Evolutionary conservation across 305 asterid genomes (phyloP).

Genomic region (Solanum aculeatissimum): DNA sequence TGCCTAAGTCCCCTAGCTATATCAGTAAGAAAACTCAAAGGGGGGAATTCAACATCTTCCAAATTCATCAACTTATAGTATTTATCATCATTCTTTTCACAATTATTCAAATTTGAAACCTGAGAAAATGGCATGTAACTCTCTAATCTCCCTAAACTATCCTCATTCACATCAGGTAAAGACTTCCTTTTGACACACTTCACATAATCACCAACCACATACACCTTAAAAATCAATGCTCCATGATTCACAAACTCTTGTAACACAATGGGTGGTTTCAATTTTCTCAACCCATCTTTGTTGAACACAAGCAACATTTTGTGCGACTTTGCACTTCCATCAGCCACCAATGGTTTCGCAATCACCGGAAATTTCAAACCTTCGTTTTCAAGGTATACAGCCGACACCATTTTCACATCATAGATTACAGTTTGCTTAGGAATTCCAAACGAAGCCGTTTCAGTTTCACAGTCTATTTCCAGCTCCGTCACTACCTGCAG

Average conservation of each 20-base stretch:
- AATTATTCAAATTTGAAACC: constrained; percentile 43
- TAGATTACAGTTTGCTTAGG: constrained; percentile 52
- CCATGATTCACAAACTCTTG: constrained; percentile 79
- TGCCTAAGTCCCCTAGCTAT: constrained; percentile 46
- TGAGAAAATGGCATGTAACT: constrained; percentile 47
- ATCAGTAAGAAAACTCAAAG: constrained; percentile 37
- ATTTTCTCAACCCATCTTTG: constrained; percentile 40
- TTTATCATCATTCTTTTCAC: constrained; percentile 31
- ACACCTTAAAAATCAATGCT: constrained; percentile 65
- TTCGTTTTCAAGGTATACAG: constrained; percentile 18
- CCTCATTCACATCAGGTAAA: constrained; percentile 47
- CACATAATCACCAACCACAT: constrained; percentile 62
- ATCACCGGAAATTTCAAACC: constrained; percentile 60
- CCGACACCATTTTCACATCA: constrained; percentile 28
- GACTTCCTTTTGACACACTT: constrained; percentile 67
- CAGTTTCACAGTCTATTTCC: constrained; percentile 7
- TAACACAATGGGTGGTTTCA: constrained; percentile 57
- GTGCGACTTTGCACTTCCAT: constrained; percentile 67
- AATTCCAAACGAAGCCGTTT: constrained; percentile 38
- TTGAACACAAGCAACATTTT: constrained; percentile 54
- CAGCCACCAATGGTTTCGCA: constrained; percentile 65
- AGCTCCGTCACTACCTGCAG: constrained; percentile 46
- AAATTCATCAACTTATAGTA: constrained; percentile 40
- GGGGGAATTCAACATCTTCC: constrained; percentile 57
- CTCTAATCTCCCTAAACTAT: constrained; percentile 29